phyloP scores from a whole-genome alignment of 2,329 filamentous ascomycete species.

The Fusarium sp. region DNA sequence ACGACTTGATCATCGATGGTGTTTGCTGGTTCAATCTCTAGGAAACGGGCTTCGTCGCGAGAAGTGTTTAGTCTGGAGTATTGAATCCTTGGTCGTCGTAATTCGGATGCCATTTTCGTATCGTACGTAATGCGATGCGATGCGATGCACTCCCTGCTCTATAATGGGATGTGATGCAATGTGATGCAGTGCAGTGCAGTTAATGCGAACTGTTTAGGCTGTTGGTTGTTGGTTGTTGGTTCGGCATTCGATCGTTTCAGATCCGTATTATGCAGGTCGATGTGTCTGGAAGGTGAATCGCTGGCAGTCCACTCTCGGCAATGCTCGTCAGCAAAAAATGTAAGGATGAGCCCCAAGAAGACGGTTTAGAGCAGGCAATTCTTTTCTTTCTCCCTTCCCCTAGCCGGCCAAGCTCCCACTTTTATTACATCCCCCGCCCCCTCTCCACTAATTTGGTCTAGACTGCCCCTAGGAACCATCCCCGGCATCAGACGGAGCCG shows the following conservation, averaged over 20 bases:
- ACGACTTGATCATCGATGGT: conserved; percentile 48
- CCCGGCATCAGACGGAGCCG: background rate
- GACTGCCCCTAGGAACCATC: conserved; percentile 11
- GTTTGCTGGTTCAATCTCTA: conserved; percentile 49
- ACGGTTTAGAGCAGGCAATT: conserved; percentile 9
- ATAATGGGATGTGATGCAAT: background rate
- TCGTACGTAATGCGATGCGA: background rate
- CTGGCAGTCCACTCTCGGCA: conserved; percentile 1
- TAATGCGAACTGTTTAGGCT: background rate
- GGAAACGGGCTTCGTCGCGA: conserved; percentile 49
- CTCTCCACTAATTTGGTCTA: background rate
- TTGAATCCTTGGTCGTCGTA: conserved; percentile 18
- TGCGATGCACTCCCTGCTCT: background rate
- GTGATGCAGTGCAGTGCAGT: background rate
- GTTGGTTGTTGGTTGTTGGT: background rate
- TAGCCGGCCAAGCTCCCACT: conserved; percentile 8
- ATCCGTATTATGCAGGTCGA: background rate
- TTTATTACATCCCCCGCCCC: conserved; percentile 5
- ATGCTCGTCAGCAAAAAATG: background rate
- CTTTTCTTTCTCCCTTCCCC: background rate
- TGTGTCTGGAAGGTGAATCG: background rate
- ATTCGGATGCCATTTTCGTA: conserved; percentile 20
- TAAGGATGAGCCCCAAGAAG: conserved; percentile 2
- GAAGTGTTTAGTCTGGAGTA: conserved; percentile 32
- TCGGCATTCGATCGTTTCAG: background rate